These are phyloP conservation scores for Fusarium sp. DNA, from an alignment of 2,329 filamentous ascomycete genomes.

Conservation along the genomic window DNA sequence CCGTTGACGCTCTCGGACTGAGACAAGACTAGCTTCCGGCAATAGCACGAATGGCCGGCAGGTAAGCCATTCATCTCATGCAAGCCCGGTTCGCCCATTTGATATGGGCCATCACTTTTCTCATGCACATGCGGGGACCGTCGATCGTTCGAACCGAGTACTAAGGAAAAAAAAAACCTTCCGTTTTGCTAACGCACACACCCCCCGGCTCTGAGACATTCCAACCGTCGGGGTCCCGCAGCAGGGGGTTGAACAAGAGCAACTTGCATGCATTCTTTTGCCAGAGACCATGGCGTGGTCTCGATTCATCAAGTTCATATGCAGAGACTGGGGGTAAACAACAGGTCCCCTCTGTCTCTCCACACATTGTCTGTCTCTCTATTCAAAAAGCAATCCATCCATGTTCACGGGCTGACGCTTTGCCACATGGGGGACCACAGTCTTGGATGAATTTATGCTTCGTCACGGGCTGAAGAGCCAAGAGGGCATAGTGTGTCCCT, in stretches of 20 bases:
- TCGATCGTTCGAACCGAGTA: conserved; percentile 5
- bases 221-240: conserved; percentile 17
- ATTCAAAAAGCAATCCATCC: not conserved
- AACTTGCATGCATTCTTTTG: conserved; percentile 31
- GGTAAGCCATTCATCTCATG: not conserved
- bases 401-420: conserved; percentile 21
- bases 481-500: conserved; percentile 17
- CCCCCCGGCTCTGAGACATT: conserved; percentile 28
- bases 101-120: not conserved
- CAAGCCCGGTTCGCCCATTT: conserved; percentile 2
- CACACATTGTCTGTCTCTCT: conserved; percentile 3
- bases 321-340: not conserved
- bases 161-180: conserved; percentile 20
- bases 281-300: conserved; percentile 14
- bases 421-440: conserved; percentile 16
- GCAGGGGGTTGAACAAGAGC: not conserved
- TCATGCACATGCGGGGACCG: conserved; percentile 7
- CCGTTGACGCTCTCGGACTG: not conserved
- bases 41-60: not conserved
- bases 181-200: conserved; percentile 1
- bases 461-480: conserved; percentile 19
- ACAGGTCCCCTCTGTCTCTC: not conserved
- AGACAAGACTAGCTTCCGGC: not conserved
- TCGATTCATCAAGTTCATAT: conserved; percentile 1
- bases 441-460: conserved; percentile 24